phyloP scores from a whole-genome alignment of 495 filamentous ascomycete genomes.

The Hypoxylon lenormandii region DNA sequence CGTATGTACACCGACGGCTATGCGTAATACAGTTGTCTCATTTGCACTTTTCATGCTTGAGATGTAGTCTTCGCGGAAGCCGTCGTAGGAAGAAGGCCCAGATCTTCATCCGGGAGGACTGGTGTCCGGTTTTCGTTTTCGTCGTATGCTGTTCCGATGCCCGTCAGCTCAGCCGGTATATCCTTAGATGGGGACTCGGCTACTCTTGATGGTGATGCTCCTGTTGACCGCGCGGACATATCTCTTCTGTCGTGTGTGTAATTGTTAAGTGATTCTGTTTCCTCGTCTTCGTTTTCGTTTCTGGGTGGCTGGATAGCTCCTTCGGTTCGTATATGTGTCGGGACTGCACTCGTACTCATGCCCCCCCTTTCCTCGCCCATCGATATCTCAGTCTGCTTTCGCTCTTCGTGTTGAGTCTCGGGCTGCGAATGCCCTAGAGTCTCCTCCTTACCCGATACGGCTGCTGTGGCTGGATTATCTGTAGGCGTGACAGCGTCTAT shows the following conservation, averaged over 20 bases:
- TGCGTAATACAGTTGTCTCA: conserved; percentile 11
- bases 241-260: conserved; percentile 43
- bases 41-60: conserved; percentile 30
- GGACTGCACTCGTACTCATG: not conserved
- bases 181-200: conserved; percentile 18
- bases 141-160: conserved; percentile 37
- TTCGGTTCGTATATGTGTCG: conserved; percentile 4
- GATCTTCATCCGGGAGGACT: conserved; percentile 34
- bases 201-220: conserved; percentile 27
- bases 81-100: conserved; percentile 30
- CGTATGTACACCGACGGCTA: conserved; percentile 28
- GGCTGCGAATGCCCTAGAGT: conserved; percentile 9
- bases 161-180: conserved; percentile 33
- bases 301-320: conserved; percentile 7
- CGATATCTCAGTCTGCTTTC: not conserved
- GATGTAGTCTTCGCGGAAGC: conserved; percentile 31
- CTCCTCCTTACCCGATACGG: conserved; percentile 8
- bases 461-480: conserved; percentile 13
- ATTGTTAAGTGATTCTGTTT: conserved; percentile 17
- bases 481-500: conserved; percentile 21
- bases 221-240: conserved; percentile 41
- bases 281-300: conserved; percentile 15
- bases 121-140: conserved; percentile 20
- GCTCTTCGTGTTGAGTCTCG: conserved; percentile 4
- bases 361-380: conserved; percentile 1